Percentiles rank a stretch among this genome's conserved stretches.
Conservation (phyloP, 2,329 filamentous ascomycete species). For the Paraphoma sp. region DNA sequence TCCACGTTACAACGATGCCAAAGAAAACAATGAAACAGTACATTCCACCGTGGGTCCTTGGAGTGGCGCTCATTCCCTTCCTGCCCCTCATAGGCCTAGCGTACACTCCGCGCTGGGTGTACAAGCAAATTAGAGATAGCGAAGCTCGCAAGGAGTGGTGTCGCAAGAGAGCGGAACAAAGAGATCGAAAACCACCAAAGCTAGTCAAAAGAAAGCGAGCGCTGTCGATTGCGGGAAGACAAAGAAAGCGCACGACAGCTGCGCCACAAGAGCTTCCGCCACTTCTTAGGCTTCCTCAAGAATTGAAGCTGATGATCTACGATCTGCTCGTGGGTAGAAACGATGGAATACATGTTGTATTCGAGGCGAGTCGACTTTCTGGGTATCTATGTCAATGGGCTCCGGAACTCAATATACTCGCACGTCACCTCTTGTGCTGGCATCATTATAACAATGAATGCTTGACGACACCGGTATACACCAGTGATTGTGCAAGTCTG, state of each 20-base stretch:
- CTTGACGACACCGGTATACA: neutral
- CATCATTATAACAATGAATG: neutral
- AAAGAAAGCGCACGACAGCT: neutral
- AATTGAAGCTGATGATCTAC: neutral
- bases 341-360: neutral
- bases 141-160: neutral
- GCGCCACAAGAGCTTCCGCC: neutral
- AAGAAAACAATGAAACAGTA: too few species aligned
- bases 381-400: neutral
- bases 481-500: neutral
- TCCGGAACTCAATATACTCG: neutral
- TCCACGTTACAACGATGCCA: too few species aligned
- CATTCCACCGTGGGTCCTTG: too few species aligned
- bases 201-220: neutral
- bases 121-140: neutral
- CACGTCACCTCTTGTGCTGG: neutral
- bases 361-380: neutral
- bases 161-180: neutral
- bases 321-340: neutral
- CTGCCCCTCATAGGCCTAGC: too few species aligned
- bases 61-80: too few species aligned
- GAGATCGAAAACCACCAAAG: neutral
- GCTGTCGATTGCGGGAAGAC: neutral
- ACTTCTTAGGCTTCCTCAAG: neutral
- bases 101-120: neutral